phyloP scores from a whole-genome alignment of 331 rosid genomes.

The Rosa hybrid region DNA sequence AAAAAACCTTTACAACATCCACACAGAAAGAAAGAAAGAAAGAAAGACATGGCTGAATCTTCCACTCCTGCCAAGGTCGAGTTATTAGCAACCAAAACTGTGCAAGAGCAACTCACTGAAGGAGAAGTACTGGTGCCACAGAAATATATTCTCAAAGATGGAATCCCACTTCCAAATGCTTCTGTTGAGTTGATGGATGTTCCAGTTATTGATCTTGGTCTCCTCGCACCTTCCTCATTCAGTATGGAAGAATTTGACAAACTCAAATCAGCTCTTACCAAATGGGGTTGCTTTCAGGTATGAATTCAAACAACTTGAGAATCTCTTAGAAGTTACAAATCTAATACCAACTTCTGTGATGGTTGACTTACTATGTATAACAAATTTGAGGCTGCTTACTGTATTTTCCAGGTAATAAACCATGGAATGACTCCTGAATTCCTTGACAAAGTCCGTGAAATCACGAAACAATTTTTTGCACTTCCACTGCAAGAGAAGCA shows the following conservation, averaged over 20 bases:
- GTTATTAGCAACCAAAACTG: constrained; percentile 16
- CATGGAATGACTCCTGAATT: constrained; percentile 54
- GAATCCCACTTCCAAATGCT: constrained; percentile 25
- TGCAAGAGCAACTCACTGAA: constrained; percentile 38
- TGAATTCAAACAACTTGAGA: background rate
- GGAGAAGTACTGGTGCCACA: constrained; percentile 38
- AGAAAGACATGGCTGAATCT: constrained; percentile 6
- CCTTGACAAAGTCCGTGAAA: constrained; percentile 45
- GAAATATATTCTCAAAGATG: constrained; percentile 37
- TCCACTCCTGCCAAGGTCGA: background rate
- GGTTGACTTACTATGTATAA: background rate
- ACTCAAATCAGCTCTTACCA: constrained; percentile 46
- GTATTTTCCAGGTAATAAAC: constrained; percentile 50
- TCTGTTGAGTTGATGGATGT: constrained; percentile 25
- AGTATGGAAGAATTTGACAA: constrained; percentile 40
- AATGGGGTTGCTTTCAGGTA: constrained; percentile 84
- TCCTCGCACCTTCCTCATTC: constrained; percentile 34
- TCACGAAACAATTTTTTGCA: constrained; percentile 55
- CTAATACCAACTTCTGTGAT: background rate
- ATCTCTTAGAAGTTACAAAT: background rate
- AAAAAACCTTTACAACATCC: background rate
- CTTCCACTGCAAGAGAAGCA: constrained; percentile 60
- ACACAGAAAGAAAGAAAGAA: background rate
- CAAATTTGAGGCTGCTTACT: background rate
- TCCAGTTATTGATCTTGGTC: constrained; percentile 57